Conservation (phyloP, 495 filamentous ascomycete genomes). For the Barbatosphaeria neglecta region DNA sequence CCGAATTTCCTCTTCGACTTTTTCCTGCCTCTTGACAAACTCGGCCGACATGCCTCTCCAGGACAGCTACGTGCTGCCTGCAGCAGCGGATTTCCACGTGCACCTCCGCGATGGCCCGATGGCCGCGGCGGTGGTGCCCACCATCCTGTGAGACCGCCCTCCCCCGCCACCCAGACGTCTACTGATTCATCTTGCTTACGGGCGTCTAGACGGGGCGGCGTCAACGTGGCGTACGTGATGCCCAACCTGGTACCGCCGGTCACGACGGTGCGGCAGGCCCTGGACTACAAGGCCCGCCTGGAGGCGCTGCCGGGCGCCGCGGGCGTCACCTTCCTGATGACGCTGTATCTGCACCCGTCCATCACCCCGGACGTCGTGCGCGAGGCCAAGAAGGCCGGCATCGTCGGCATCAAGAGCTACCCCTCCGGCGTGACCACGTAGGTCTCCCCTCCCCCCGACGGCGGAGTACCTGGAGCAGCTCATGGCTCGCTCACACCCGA, state of each 20-base stretch:
- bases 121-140: conserved; percentile 71
- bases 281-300: conserved; percentile 62
- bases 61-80: conserved; percentile 46
- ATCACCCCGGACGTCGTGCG: conserved; percentile 71
- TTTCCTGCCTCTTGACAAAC: background rate
- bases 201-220: conserved; percentile 11
- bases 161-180: conserved; percentile 43
- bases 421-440: conserved; percentile 7
- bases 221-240: conserved; percentile 76
- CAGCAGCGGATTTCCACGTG: conserved; percentile 50
- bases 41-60: conserved; percentile 23
- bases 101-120: conserved; percentile 72
- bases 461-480: background rate
- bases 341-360: conserved; percentile 60
- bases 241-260: conserved; percentile 51
- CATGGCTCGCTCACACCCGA: conserved; percentile 10
- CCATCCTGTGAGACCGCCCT: conserved; percentile 55
- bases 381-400: conserved; percentile 54
- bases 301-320: conserved; percentile 46
- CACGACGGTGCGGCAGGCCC: conserved; percentile 58
- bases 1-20: no score
- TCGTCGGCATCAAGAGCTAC: conserved; percentile 59
- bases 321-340: conserved; percentile 75
- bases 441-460: background rate
- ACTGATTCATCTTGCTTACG: conserved; percentile 5